Percentiles rank a stretch among this genome's conserved stretches.
Evolutionary conservation across 1,139 yeast species (phyloP).

Genomic region (Suhomyces atakaporum): DNA sequence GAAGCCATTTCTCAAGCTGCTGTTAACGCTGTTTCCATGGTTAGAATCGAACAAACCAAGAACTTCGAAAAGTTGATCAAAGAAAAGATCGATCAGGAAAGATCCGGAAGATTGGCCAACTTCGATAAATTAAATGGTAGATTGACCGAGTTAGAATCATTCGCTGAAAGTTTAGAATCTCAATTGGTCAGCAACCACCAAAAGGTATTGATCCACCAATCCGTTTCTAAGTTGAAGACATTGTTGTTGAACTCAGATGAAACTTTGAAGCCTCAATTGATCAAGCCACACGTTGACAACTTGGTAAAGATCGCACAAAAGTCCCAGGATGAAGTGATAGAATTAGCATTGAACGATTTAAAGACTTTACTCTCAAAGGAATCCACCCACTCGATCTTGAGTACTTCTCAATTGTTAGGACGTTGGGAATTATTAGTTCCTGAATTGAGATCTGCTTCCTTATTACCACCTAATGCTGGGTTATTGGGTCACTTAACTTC

Average conservation of each 20-base stretch:
- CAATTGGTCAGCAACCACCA: conserved; percentile 58
- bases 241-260: conserved; percentile 38
- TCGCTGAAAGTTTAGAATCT: conserved; percentile 59
- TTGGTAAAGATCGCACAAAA: conserved; percentile 46
- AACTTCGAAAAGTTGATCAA: conserved; percentile 67
- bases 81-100: conserved; percentile 72
- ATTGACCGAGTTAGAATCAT: conserved; percentile 58
- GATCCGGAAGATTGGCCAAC: conserved; percentile 76
- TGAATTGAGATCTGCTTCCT: conserved; percentile 84
- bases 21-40: conserved; percentile 71
- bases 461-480: conserved; percentile 94
- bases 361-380: conserved; percentile 46
- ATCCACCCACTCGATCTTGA: conserved; percentile 60
- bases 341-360: conserved; percentile 40
- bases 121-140: conserved; percentile 61
- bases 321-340: conserved; percentile 45
- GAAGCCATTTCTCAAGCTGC: conserved; percentile 73
- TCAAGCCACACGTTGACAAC: conserved; percentile 49
- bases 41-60: conserved; percentile 70
- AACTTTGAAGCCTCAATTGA: conserved; percentile 31
- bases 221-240: conserved; percentile 55
- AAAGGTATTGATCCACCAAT: conserved; percentile 57
- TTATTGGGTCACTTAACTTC: conserved; percentile 89
- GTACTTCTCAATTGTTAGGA: conserved; percentile 64
- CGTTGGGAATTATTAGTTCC: conserved; percentile 80